These are phyloP conservation scores for Verticillium zaregamsianum DNA, from an alignment of 2,329 filamentous ascomycete species.

Conservation along the genomic window DNA sequence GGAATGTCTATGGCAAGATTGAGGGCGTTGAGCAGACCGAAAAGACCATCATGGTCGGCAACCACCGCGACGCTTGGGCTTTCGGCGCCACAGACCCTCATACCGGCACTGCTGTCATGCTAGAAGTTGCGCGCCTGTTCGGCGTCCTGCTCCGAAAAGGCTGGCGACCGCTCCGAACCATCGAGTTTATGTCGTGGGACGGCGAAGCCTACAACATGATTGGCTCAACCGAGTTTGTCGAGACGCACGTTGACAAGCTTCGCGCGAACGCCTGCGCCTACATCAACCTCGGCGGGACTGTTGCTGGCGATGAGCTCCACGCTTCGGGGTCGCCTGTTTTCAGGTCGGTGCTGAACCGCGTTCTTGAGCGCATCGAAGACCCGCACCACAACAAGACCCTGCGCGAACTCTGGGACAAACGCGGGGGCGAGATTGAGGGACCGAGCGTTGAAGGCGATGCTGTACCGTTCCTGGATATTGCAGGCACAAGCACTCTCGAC, in stretches of 20 bases:
- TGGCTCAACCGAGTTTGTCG: constrained; percentile 92
- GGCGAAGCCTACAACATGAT: constrained; percentile 89
- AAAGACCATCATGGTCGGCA: constrained; percentile 85
- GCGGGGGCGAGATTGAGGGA: constrained; percentile 54
- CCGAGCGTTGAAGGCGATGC: constrained; percentile 74
- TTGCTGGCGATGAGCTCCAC: constrained; percentile 70
- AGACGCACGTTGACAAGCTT: constrained; percentile 71
- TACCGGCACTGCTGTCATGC: constrained; percentile 83
- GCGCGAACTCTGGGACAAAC: constrained; percentile 69
- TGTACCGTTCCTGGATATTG: constrained; percentile 86
- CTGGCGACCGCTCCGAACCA: constrained; percentile 89
- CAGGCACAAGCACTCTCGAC: constrained; percentile 83
- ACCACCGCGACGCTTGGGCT: constrained; percentile 89
- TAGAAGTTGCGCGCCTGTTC: constrained; percentile 83
- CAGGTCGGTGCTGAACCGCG: constrained; percentile 64
- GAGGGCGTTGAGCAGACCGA: constrained; percentile 76
- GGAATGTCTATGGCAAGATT: constrained; percentile 86
- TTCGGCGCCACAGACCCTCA: constrained; percentile 84
- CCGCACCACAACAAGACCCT: constrained; percentile 69
- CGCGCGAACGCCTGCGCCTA: constrained; percentile 78
- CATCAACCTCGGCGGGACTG: constrained; percentile 82
- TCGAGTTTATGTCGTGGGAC: constrained; percentile 97
- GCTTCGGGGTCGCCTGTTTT: constrained; percentile 81
- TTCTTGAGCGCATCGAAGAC: constrained; percentile 71
- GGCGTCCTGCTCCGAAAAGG: constrained; percentile 71